Evolutionary conservation across 345 rosid species (phyloP), one percentile per base, ranked within the genome.

Genomic region (Streptanthus diversifolius): DNA sequence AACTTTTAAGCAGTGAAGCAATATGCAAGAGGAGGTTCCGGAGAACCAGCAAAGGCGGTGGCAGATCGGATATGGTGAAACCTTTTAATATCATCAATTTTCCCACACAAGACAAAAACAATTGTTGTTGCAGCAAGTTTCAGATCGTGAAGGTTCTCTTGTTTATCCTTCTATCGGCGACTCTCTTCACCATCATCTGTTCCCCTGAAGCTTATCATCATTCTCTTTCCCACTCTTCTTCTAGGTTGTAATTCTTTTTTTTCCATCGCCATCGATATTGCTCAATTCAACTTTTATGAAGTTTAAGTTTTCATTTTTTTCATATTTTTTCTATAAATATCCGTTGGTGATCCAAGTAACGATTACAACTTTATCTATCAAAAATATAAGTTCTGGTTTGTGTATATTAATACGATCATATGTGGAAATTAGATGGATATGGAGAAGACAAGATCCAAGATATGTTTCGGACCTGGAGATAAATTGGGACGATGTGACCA

Each of bases 401-500:
- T 41, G 36, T 43, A 13, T 32, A 59, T 36, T 59, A 40, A 61
- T 24, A 25, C 37, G 67, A 62, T 7, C 19, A 45, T 30, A 17
- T 62, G 54, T 63, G 40, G 10, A 55, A 17, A 52, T 24, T 43
- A 79, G 87, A 39, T 90, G 98, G 97, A 81, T 86, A 71, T 79
- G 85, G 88, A 83, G 89, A 60, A 85, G 81, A 70, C 75, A 79
- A 47, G 85, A 91, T 75, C 76, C 79, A 51, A 83, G 93, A 8
- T 95, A 95, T 54, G 35, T 72, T 52, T 90, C 99, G 0, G 66
- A 81, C 63, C 25, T 82, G 3, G 85, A 86, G 3, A 61, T 85
- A n/a, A 81, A 85, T 7, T 95, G 95, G 97, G 88, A 83, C 32
- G 93, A 88, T 74, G 71, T 91, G 7, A 80, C 83, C 3, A 83